Evolutionary conservation across 805 yeast species (phyloP), one percentile per base, ranked within the genome.

Genomic region (Candida corydali): DNA sequence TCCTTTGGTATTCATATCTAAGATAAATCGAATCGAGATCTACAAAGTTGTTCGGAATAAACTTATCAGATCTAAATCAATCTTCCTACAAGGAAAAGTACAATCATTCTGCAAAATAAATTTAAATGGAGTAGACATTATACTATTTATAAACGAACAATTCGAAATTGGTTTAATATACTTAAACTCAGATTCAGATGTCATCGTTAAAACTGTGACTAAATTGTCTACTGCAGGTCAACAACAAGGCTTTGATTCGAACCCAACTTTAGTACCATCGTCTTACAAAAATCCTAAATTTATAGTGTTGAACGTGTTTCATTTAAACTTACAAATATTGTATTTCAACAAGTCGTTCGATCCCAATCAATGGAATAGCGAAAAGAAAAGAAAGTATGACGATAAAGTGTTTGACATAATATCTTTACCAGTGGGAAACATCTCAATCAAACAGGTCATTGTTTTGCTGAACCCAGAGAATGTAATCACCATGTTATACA

Each of bases 401-500:
- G n/a, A 2, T 3, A 20, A 29, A 17, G 8, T 19, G 8, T 26
- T 23, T 17, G 17, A 29, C 6, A 17, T 34, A 3, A 18, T 14
- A 8, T 12, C 32, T 5, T 8, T 26, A 3, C 25, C 39, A 19
- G 18, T 37, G 16, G 43, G 43, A 12, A 30, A 25, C 12, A 36
- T 39, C 10, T 17, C 35, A 25, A 31, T 36, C 10, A 23, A 30
- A 32, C 28, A 29, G 11, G 26, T 36, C 7, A 26, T 27, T 3
- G 17, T 28, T 5, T 14, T 39, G 11, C 7, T 8, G 2, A 16
- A 34, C 8, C 37, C 39, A 1, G 33, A 36, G 14, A 15, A n/a
- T 11, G 8, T 35, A 25, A 22, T 39, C 2, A 35, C 37, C 7
- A 30, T 39, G 16, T 20, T 36, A 15, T 39, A 39, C 26, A 28